Evolutionary conservation across 2,329 filamentous ascomycete genomes (phyloP).

Genomic region (Didymella pinodella): DNA sequence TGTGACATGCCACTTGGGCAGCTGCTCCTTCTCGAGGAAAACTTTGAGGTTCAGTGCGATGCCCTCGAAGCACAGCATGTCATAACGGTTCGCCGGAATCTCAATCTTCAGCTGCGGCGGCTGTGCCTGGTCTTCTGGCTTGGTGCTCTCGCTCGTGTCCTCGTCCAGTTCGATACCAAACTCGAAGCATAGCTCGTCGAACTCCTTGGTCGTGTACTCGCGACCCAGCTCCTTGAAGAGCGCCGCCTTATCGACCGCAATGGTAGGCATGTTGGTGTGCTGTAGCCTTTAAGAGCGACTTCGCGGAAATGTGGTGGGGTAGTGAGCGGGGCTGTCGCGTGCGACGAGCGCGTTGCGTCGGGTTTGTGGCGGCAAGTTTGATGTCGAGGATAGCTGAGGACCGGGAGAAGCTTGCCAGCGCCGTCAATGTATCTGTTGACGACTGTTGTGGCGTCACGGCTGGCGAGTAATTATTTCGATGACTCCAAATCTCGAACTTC

Average conservation of each 20-base stretch:
- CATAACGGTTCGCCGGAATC: conserved; percentile 91
- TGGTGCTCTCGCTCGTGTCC: conserved; percentile 61
- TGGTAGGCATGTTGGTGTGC: conserved; percentile 82
- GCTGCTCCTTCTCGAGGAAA: conserved; percentile 77
- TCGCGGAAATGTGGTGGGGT: conserved; percentile 40
- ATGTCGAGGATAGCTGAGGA: neutral
- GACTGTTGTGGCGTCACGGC: conserved; percentile 14
- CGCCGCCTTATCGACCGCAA: conserved; percentile 93
- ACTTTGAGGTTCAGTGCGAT: conserved; percentile 96
- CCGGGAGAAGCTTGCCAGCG: conserved; percentile 1
- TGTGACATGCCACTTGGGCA: conserved; percentile 81
- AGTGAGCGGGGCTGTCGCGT: conserved; percentile 36
- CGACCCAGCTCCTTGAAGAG: conserved; percentile 92
- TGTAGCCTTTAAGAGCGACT: conserved; percentile 18
- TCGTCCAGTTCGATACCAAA: conserved; percentile 98
- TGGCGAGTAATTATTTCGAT: conserved; percentile 20
- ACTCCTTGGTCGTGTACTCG: conserved; percentile 91
- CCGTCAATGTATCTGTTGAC: conserved; percentile 11
- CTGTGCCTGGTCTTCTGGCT: conserved; percentile 66
- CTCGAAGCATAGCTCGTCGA: conserved; percentile 97
- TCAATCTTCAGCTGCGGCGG: conserved; percentile 96
- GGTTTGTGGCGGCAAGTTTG: conserved; percentile 14
- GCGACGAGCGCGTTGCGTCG: conserved; percentile 30
- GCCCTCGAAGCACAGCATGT: conserved; percentile 97
- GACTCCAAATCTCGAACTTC: conserved; percentile 21